These are phyloP conservation scores for Glebionis coronaria DNA, from an alignment of 129 eudicot genomes.

Conservation along the genomic window DNA sequence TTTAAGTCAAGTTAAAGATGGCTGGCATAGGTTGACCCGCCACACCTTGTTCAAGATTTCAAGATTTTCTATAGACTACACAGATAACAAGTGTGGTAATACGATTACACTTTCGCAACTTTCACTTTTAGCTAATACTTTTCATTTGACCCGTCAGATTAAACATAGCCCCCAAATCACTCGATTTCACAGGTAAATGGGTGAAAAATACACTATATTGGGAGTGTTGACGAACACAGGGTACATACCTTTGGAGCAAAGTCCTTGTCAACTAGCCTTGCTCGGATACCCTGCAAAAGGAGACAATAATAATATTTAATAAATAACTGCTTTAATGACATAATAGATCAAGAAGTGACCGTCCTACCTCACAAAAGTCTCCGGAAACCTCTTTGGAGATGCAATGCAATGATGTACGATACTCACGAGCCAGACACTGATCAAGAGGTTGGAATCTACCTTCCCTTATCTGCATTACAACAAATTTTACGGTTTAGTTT, in stretches of 20 bases:
- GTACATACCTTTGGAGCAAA: constrained; percentile 74
- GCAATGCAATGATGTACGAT: constrained; percentile 52
- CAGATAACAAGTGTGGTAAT: too few relatives aligned
- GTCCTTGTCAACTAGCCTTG: constrained; percentile 86
- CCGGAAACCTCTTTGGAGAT: constrained; percentile 59
- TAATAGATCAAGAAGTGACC: background rate
- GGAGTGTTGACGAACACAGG: background rate
- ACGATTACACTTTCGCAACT: too few relatives aligned
- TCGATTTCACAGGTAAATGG: constrained; percentile 12
- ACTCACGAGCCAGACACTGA: constrained; percentile 71
- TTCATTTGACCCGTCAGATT: background rate
- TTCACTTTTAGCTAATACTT: too few relatives aligned
- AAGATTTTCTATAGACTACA: too few relatives aligned
- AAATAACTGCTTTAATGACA: background rate
- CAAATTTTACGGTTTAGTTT: constrained; percentile 2
- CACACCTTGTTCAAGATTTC: background rate
- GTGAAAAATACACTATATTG: background rate
- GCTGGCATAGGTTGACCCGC: background rate
- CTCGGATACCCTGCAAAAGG: constrained; percentile 71
- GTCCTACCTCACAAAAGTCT: constrained; percentile 77
- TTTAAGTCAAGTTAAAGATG: background rate
- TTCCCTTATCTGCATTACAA: constrained; percentile 60
- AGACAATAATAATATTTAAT: background rate
- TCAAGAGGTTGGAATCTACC: constrained; percentile 88
- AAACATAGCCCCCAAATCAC: too few relatives aligned